Evolutionary conservation across 78 protist species (phyloP), one percentile per base, ranked within the genome.

Genomic region (Diacronema lutheri): DNA sequence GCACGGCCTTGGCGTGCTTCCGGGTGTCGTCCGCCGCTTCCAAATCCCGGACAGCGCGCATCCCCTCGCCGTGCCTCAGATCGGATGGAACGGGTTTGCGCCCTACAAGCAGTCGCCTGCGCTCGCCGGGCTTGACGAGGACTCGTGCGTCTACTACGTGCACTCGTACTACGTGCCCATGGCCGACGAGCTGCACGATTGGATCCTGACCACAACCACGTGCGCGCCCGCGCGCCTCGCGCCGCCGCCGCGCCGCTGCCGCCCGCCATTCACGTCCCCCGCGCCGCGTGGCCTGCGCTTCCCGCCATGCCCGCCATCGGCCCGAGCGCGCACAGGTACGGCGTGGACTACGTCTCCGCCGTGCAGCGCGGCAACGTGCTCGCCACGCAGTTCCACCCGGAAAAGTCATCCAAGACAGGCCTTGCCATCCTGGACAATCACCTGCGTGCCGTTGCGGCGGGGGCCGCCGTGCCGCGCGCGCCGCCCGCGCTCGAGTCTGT

Each of bases 311-410:
- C n/a, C n/a, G n/a, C n/a, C n/a, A n/a, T n/a, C n/a, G n/a, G n/a
- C n/a, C n/a, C n/a, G n/a, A n/a, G n/a, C n/a, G n/a, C n/a, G n/a
- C n/a, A n/a, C 25, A 62, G 71, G 65, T 89, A 92, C 77, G 92
- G 88, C 50, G 65, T 12, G 9, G 4, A 9, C 31, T 88, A 84
- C 82, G 83, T 92, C 35, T 50, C 79, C 21, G 19, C 80, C 57
- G 89, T 92, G 11, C 33, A 16, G 20, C 9, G 25, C 41, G 93
- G 88, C 68, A 31, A 38, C 44, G 88, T 92, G 20, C 0, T 64
- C 29, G 95, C 93, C 57, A 61, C 81, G 29, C 95, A 92, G 87
- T 92, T 89, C 81, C 95, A 92, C 65, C 95, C 95, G 33, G 95
- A 92, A 60, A 92, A 92, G 80, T 66, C 86, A n/a, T 87, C 87